phyloP scores from a whole-genome alignment of 441 rosid genomes.

The Omphalea diandra region DNA sequence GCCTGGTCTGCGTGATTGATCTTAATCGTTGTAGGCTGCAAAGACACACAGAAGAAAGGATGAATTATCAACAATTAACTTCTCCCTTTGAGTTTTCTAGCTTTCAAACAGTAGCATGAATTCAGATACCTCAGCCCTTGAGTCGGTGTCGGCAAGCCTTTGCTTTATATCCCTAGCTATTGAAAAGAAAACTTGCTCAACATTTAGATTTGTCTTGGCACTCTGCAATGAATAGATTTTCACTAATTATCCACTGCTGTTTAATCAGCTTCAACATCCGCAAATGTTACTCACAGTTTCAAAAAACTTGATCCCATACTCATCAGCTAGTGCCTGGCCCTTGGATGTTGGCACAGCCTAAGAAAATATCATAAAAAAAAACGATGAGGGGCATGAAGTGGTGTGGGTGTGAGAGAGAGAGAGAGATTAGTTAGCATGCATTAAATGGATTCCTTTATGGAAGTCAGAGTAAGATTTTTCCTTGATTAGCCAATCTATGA shows the following conservation, averaged over 20 bases:
- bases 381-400: neutral
- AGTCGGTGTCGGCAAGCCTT: too few relatives aligned
- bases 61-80: constrained; percentile 8
- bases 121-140: constrained; percentile 53
- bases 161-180: too few relatives aligned
- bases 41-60: neutral
- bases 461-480: too few relatives aligned
- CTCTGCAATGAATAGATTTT: constrained; percentile 39
- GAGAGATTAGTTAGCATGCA: neutral
- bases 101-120: neutral
- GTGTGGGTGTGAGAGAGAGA: neutral
- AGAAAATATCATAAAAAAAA: neutral
- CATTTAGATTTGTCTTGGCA: too few relatives aligned
- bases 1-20: constrained; percentile 73
- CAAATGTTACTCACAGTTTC: constrained; percentile 58
- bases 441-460: neutral
- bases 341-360: constrained; percentile 90
- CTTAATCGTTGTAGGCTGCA: constrained; percentile 77
- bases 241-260: neutral
- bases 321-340: constrained; percentile 81
- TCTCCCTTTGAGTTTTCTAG: neutral
- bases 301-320: constrained; percentile 75
- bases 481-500: too few relatives aligned
- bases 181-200: constrained; percentile 78
- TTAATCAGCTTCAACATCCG: constrained; percentile 6